These are phyloP conservation scores for sorghum (Sorghum bicolor) DNA, from an alignment of 176 grass and related monocot genomes.

Conservation along the genomic window DNA sequence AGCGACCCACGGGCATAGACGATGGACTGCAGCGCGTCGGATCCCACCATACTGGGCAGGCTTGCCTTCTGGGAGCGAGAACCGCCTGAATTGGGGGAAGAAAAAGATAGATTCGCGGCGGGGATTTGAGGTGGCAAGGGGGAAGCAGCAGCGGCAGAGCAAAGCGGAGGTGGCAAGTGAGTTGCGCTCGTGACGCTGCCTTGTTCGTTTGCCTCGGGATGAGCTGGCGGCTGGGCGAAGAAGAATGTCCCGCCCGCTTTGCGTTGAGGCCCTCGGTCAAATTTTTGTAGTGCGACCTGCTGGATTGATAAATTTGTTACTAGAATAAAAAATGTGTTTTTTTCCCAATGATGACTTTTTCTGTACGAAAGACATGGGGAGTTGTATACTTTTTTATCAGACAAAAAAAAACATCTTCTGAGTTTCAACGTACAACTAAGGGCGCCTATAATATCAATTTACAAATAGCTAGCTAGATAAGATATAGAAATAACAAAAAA, in stretches of 20 bases:
- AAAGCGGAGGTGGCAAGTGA: not conserved
- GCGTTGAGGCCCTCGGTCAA: not conserved
- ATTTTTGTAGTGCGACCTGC: not conserved
- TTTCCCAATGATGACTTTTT: not conserved
- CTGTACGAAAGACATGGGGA: not conserved
- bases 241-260: not conserved
- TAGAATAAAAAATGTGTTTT: not conserved
- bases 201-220: not conserved
- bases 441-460: too few species aligned
- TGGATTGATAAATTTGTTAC: not conserved
- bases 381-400: not conserved
- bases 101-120: not conserved
- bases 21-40: constrained; percentile 60
- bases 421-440: too few species aligned
- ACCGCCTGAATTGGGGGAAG: not conserved
- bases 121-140: not conserved
- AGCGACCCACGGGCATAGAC: constrained; percentile 65
- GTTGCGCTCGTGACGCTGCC: not conserved
- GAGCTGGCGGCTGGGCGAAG: too few species aligned
- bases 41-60: constrained; percentile 15
- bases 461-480: too few species aligned
- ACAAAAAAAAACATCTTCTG: too few species aligned
- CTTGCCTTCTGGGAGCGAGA: not conserved
- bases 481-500: too few species aligned
- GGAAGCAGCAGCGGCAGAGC: not conserved